A percentile compares a stretch with the other conserved stretches of the same genome.
Evolutionary conservation across 75 land plant species (phyloP).

Genomic region (Larix kaempferi): DNA sequence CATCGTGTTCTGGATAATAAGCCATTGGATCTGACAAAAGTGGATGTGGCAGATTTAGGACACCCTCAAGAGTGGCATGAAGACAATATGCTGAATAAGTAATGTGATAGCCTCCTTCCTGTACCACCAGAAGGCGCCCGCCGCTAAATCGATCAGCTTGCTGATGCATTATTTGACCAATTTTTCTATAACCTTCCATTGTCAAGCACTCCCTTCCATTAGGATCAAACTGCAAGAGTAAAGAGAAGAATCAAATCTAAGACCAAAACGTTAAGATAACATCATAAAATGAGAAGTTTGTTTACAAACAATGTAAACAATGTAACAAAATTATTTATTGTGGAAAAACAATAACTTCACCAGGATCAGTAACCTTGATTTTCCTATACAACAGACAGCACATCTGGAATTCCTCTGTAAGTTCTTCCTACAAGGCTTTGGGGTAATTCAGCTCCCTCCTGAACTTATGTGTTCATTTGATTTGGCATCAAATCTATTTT

Average conservation of each 20-base stretch:
- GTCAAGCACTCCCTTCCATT: constrained; percentile 96
- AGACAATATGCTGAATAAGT: constrained; percentile 92
- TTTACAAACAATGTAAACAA: constrained; percentile 2
- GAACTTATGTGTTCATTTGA: neutral
- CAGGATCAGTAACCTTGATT: neutral
- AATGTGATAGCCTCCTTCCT: constrained; percentile 92
- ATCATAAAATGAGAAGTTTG: neutral
- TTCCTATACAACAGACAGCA: too few species aligned
- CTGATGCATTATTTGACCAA: constrained; percentile 46
- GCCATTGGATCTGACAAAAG: constrained; percentile 76
- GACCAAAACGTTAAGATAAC: neutral
- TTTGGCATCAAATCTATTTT: constrained; percentile 3
- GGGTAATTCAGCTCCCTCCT: neutral
- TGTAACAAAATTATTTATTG: neutral
- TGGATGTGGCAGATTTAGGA: constrained; percentile 54
- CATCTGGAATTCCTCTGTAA: neutral
- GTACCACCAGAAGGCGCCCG: constrained; percentile 82
- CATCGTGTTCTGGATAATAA: constrained; percentile 77
- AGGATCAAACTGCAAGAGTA: constrained; percentile 77
- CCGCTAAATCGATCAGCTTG: constrained; percentile 46
- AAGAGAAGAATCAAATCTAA: neutral
- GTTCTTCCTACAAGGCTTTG: neutral
- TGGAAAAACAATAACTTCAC: neutral
- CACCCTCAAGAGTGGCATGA: constrained; percentile 90
- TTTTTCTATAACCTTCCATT: constrained; percentile 71